Base-by-base conservation (phyloP, 768 basidiomycete genomes). In the Mycena crocata region DNA sequence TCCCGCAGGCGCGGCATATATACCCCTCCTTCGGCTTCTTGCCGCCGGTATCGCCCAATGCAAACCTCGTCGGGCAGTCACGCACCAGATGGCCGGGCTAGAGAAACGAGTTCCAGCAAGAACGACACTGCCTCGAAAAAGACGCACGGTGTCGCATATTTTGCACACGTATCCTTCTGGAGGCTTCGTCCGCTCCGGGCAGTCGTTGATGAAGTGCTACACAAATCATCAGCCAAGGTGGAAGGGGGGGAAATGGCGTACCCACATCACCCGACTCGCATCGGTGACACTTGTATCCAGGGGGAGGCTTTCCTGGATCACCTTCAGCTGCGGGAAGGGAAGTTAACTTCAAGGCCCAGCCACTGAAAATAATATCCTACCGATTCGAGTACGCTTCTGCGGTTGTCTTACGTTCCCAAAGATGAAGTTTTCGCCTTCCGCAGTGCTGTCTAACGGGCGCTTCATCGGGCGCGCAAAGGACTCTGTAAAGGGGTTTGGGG, bases 1-100 rank as follows among this genome's bases (percentile, higher is more conserved):
- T 94, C 40, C 92, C 95, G 77, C 96, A 99, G 2, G 95, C 94
- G 40, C 94, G 87, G 79, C 96, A 99, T 15, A 93, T 87, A 72
- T 99, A 99, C 58, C 93, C 94, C 66, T 90, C 86, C 52, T 86
- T 92, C 9, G 95, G 94, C 73, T 93, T 93, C 46, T 84, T 86
- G 12, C 93, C 93, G 17, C 93, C 93, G 2, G 93, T 94, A 74
- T 95, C 93, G 15, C 93, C 94, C 5, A 87, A 82, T 26, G 89
- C 89, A 70, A 92, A 85, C 75, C 86, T 87, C 13, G 90, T 90
- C 2, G 96, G 95, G 78, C 95, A 97, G 75, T 97, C 94, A 39
- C 93, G 90, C 59, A 97, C 87, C 72, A 93, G 89, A 76, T 98
- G 96, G 32, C 92, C 95, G 40, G 91, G 84, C 87, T 94, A 70